Evolutionary conservation across 768 basidiomycete genomes (phyloP).

Genomic region (Lactifluus subvellereus): DNA sequence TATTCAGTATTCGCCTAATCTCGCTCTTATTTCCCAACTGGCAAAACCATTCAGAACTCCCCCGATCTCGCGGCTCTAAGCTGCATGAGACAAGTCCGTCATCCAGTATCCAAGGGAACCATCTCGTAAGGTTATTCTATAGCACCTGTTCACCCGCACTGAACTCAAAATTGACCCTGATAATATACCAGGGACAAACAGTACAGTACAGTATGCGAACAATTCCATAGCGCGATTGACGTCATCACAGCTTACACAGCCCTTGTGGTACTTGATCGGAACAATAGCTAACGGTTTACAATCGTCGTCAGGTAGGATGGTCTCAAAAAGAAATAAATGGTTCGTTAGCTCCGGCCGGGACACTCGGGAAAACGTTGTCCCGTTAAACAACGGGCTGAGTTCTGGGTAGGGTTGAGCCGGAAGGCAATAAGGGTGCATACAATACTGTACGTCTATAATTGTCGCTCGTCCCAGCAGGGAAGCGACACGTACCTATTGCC

Average conservation of each 20-base stretch:
- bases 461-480: not conserved
- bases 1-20: not conserved
- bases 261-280: not conserved
- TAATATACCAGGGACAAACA: not conserved
- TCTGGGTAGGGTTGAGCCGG: not conserved
- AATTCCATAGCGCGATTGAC: not conserved
- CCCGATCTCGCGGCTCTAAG: constrained; percentile 11
- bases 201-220: too few species aligned
- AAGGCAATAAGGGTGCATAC: not conserved
- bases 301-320: constrained; percentile 3
- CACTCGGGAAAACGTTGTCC: not conserved
- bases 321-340: not conserved
- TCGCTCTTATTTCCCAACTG: constrained; percentile 15
- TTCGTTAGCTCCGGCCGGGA: not conserved
- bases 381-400: not conserved
- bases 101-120: constrained; percentile 18
- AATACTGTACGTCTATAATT: not conserved
- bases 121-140: not conserved
- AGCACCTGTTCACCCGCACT: not conserved
- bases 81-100: not conserved
- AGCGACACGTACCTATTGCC: not conserved
- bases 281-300: not conserved
- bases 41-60: constrained; percentile 1
- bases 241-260: not conserved
- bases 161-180: not conserved